Evolutionary conservation across 2,329 filamentous ascomycete species (phyloP), one percentile per base, ranked within the genome.

Genomic region (Penicillium griseofulvum): DNA sequence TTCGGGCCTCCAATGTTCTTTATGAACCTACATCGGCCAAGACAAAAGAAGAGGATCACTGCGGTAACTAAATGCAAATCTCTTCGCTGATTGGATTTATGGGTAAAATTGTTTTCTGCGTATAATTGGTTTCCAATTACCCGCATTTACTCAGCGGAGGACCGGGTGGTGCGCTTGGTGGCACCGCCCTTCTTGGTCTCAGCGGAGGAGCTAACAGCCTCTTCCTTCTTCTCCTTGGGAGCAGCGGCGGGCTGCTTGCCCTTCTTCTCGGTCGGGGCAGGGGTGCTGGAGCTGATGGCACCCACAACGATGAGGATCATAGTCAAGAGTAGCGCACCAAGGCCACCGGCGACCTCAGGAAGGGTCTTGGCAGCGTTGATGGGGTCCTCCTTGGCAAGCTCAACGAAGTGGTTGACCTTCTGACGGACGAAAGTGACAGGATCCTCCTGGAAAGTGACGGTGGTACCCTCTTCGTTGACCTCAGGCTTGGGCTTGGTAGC

Each of bases 331-430:
- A 91, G 74, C 63, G 87, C 89, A 70, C 81, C 88, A 69, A 96
- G 79, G 69, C 86, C 90, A 70, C 86, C 91, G 61, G 91, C 90
- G 66, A 96, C 87, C 79, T 97, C 94, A 63, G 94, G 94, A 62
- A 97, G 89, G 67, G 91, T 89, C 80, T 90, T 90, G 78, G 92
- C 80, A 50, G 92, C 92, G 78, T 91, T 82, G 63, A 96, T 68
- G 55, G 92, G 91, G 76, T 95, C 88, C 68, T 85, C 83, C 81
- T 90, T 85, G 73, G 87, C 89, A 68, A 97, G 87, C 66, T 87
- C 87, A 68, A 94, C 74, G 84, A 99, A 99, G 61, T 95, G 86
- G 66, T 95, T 88, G 59, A 95, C 75, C 86, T 97, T 97, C 87
- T 96, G 90, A 78, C 87, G 90, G 77, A 96, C 76, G 77, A 89